Conservation (phyloP, 108 stramenopile species). For the Skeletonema costatum region DNA sequence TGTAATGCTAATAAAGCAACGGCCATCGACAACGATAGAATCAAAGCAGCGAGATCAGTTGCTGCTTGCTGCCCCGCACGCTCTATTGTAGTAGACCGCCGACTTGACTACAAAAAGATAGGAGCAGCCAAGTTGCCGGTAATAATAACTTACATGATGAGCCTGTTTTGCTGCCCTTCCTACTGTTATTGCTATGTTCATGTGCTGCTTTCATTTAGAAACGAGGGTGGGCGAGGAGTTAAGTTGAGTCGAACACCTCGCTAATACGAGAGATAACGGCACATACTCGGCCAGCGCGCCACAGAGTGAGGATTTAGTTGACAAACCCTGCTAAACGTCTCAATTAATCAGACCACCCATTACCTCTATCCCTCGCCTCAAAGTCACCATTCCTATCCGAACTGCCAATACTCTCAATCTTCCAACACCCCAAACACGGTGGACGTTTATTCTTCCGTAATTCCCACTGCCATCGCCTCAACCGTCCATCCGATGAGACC, state of each 20-base stretch:
- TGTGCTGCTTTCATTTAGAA: no score
- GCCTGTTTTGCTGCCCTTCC: no score
- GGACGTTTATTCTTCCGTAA: conserved; percentile 44
- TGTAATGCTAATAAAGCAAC: no score
- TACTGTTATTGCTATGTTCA: not conserved
- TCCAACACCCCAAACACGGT: conserved; percentile 46
- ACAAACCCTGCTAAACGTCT: no score
- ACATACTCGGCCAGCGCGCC: no score
- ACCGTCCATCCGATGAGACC: conserved; percentile 41
- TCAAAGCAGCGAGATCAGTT: not conserved
- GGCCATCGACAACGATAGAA: not conserved
- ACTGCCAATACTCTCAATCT: conserved; percentile 48
- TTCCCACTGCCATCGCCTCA: conserved; percentile 57
- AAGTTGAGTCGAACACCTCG: not conserved
- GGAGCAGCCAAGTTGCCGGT: no score
- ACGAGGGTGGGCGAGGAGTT: no score
- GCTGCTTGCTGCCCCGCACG: no score
- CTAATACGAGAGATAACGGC: not conserved
- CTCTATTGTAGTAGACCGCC: no score
- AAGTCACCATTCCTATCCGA: conserved; percentile 55
- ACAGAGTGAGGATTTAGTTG: no score
- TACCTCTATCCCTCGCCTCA: conserved; percentile 35
- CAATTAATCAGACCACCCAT: conserved; percentile 14
- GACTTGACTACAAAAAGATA: no score
- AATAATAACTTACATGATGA: no score